A percentile compares a stretch with the other conserved stretches of the same genome.
Evolutionary conservation across 306 rosid species (phyloP).

Genomic region (Arachis hypogaea): DNA sequence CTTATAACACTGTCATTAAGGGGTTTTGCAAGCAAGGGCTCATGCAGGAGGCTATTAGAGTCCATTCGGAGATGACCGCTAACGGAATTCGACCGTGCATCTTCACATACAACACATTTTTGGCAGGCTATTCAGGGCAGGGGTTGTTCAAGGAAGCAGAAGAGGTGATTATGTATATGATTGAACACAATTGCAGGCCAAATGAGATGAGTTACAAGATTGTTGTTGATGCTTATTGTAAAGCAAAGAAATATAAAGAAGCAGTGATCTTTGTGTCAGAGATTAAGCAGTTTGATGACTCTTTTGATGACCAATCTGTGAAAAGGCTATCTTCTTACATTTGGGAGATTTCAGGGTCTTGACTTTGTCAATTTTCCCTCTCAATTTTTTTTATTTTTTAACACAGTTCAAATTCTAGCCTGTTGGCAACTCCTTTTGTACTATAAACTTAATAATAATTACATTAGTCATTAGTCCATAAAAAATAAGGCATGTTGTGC

Average conservation of each 20-base stretch:
- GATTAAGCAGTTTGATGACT: conserved; percentile 62
- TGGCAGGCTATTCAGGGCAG: conserved; percentile 69
- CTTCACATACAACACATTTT: conserved; percentile 88
- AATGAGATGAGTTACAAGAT: conserved; percentile 88
- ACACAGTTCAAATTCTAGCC: background rate
- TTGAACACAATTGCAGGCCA: conserved; percentile 77
- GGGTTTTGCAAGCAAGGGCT: conserved; percentile 90
- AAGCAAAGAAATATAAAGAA: conserved; percentile 63
- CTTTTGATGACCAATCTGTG: conserved; percentile 57
- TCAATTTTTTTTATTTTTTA: conserved; percentile 25
- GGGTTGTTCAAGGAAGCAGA: conserved; percentile 75
- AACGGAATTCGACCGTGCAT: conserved; percentile 81
- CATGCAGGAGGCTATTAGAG: conserved; percentile 86
- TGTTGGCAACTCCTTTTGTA: conserved; percentile 24
- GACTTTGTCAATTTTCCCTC: conserved; percentile 35
- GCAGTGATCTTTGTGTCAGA: conserved; percentile 73
- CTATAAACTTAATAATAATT: conserved; percentile 12
- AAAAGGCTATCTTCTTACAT: conserved; percentile 71
- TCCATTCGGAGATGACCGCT: conserved; percentile 74
- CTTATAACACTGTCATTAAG: conserved; percentile 85
- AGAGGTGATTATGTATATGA: conserved; percentile 88
- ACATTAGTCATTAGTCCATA: conserved; percentile 6
- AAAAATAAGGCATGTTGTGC: background rate
- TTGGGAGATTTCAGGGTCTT: conserved; percentile 47
- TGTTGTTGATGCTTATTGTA: conserved; percentile 82